phyloP scores from a whole-genome alignment of 257 asterid genomes.

The Salvia splendens region DNA sequence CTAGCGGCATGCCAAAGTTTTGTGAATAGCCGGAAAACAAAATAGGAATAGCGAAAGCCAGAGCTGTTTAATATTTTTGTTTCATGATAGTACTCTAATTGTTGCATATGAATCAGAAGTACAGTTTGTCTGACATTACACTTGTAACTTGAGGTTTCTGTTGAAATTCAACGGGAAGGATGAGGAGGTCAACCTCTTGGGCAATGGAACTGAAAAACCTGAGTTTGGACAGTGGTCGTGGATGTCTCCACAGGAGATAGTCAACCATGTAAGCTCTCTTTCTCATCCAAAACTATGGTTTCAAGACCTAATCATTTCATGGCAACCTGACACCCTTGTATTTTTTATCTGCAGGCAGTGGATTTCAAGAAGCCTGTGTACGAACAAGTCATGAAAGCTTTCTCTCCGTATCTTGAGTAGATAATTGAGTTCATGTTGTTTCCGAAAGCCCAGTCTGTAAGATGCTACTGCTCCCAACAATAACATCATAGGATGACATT shows the following conservation, averaged over 20 bases:
- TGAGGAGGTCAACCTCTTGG: constrained; percentile 87
- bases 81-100: no score
- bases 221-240: constrained; percentile 97
- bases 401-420: constrained; percentile 67
- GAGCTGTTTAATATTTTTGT: no score
- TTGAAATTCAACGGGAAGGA: constrained; percentile 81
- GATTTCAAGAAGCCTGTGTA: constrained; percentile 93
- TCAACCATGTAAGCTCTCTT: constrained; percentile 56
- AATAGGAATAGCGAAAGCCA: no score
- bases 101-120: no score
- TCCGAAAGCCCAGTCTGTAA: background rate
- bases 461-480: constrained; percentile 2
- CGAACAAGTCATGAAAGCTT: constrained; percentile 67
- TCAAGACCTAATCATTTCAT: background rate
- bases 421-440: background rate
- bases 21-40: no score
- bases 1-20: no score
- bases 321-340: constrained; percentile 1
- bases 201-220: constrained; percentile 91
- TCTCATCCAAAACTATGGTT: constrained; percentile 8
- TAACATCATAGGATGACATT: background rate
- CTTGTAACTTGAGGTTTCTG: constrained; percentile 58
- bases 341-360: constrained; percentile 68
- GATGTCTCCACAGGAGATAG: constrained; percentile 75
- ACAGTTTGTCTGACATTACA: background rate